Percentiles rank a stretch among this genome's conserved stretches.
phyloP scores from a whole-genome alignment of 2,329 filamentous ascomycete genomes.

The Lecanoromycetidae sp. region DNA sequence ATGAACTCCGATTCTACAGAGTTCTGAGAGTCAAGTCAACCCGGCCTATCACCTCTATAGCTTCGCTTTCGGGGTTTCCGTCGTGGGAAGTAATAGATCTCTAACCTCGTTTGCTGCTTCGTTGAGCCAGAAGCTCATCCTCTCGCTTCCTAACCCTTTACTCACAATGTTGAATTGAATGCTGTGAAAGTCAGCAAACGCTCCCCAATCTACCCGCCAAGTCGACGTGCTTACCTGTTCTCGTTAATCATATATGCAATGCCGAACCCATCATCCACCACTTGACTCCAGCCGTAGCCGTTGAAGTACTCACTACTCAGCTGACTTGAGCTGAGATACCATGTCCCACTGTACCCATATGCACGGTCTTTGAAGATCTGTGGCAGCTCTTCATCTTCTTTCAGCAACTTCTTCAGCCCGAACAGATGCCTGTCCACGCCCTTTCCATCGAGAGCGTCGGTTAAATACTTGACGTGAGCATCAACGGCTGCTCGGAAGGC shows the following conservation, averaged over 20 bases:
- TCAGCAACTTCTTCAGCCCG: conserved; percentile 81
- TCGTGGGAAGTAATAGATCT: conserved; percentile 54
- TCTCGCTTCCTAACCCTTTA: conserved; percentile 78
- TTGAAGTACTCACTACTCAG: conserved; percentile 96
- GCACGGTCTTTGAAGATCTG: conserved; percentile 78
- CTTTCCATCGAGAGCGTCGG: conserved; percentile 76
- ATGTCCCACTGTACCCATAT: conserved; percentile 69
- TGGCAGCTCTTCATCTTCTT: conserved; percentile 68
- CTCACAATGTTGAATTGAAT: conserved; percentile 97
- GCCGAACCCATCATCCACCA: conserved; percentile 88
- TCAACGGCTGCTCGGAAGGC: conserved; percentile 73
- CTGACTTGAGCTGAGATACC: conserved; percentile 83
- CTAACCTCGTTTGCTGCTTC: conserved; percentile 86
- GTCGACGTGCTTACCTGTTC: conserved; percentile 54
- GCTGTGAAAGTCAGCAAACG: conserved; percentile 37
- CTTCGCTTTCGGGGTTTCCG: conserved; percentile 17
- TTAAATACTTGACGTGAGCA: conserved; percentile 81
- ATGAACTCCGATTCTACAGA: not conserved
- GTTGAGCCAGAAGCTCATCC: conserved; percentile 92
- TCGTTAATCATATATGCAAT: conserved; percentile 99
- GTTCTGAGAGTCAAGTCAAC: no score
- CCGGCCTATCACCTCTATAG: conserved; percentile 1
- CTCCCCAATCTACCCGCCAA: not conserved
- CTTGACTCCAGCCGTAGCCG: conserved; percentile 97
- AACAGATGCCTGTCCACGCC: conserved; percentile 96